Base-by-base conservation (phyloP, 306 rosid genomes). In the Vicia villosa region DNA sequence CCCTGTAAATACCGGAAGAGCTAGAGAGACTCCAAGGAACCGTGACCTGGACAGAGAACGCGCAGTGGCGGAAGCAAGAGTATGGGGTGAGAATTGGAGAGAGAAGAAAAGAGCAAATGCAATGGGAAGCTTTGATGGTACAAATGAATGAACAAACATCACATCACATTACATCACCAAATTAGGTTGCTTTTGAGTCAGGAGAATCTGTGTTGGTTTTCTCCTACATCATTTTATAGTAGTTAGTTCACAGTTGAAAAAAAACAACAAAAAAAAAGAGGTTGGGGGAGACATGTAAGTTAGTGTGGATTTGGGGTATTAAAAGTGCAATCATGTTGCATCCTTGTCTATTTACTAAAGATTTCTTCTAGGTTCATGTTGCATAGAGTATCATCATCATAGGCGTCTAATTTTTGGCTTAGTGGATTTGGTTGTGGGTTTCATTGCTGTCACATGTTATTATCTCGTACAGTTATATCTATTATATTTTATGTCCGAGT, bases 61-160 rank as follows among this genome's bases (percentile, higher is more conserved):
- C 5, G 97, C 91, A 0, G 99, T 95, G 22, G 99, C 99, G 5
- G 99, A 90, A 73, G 96, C 97, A 0, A 94, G 86, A 86, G 92
- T 90, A 40, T 94, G 98, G 97, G 97, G 96, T 0, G 97, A 95
- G 83, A 95, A 95, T 72, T 95, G 96, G 96, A 87, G 97, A 73
- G 99, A 91, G 54, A 89, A 85, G 74, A 95, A 91, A 80, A 77
- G 92, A 40, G 96, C 96, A 22, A 83, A 81, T 22, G 92, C 72
- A 1, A 63, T 81, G 86, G 96, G 91, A 38, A 94, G 96, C 89
- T 94, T 94, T 57, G 97, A 94, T 77, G 85, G 91, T 72, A 82
- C 98, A 21, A 85, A 85, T 63, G 97, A 90, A 79, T 93, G 80
- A 83, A 77, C 56, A 77, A 74, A 62, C 8, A 30, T 72, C 70